phyloP scores from a whole-genome alignment of 2,329 filamentous ascomycete genomes.

The Fusarium sp. region DNA sequence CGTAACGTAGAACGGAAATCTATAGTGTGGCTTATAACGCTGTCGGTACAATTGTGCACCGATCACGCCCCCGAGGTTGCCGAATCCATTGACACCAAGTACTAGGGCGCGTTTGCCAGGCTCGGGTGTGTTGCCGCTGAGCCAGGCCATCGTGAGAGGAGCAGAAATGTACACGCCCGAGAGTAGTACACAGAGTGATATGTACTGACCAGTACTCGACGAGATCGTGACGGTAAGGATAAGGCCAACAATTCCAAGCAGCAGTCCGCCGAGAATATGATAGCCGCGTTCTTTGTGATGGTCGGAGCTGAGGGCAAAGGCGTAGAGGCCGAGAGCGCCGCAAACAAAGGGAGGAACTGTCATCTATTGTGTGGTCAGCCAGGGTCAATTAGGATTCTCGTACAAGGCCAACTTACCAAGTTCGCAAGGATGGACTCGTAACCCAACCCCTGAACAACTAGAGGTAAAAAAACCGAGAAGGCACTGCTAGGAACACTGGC shows the following conservation, averaged over 20 bases:
- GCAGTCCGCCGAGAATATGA: slow-evolving; percentile 42
- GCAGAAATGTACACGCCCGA: slow-evolving; percentile 44
- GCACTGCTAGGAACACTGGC: slow-evolving; percentile 45
- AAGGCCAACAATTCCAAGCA: slow-evolving; percentile 41
- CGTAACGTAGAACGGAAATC: slow-evolving; percentile 44
- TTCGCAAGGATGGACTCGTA: slow-evolving; percentile 46
- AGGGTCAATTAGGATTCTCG: too few species aligned
- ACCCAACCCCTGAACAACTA: slow-evolving; percentile 44
- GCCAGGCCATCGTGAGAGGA: slow-evolving; percentile 45
- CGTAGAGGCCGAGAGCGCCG: slow-evolving; percentile 44
- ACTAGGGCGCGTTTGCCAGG: slow-evolving; percentile 45
- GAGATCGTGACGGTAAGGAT: slow-evolving; percentile 41
- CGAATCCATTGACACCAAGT: slow-evolving; percentile 46
- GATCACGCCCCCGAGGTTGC: slow-evolving; percentile 44
- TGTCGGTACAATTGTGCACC: slow-evolving; percentile 44
- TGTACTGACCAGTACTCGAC: slow-evolving; percentile 38
- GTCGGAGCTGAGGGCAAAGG: slow-evolving; percentile 44
- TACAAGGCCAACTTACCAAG: slow-evolving; percentile 27
- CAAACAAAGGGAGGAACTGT: slow-evolving; percentile 45
- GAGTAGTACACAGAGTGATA: slow-evolving; percentile 43
- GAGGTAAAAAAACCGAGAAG: slow-evolving; percentile 44
- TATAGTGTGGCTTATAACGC: slow-evolving; percentile 39
- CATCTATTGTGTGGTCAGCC: slow-evolving; percentile 31
- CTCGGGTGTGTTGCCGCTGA: slow-evolving; percentile 46
- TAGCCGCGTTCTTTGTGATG: slow-evolving; percentile 42